Conservation (phyloP, 2,329 filamentous ascomycete species). For the Stemphylium lycopersici region DNA sequence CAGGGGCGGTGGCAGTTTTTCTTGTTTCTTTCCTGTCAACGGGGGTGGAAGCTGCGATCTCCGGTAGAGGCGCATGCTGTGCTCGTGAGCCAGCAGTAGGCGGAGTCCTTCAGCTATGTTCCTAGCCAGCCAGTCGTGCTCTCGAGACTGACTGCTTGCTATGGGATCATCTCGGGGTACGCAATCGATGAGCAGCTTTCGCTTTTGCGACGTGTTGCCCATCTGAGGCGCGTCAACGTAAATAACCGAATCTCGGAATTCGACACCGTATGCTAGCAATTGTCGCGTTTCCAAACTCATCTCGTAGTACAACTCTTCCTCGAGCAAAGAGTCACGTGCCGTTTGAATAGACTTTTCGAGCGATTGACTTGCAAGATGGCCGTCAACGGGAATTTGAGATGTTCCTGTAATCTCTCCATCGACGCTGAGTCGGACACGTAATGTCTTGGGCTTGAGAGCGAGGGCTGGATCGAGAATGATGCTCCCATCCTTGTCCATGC, state of each 20-base stretch:
- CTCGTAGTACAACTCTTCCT: constrained; percentile 90
- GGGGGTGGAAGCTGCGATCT: constrained; percentile 70
- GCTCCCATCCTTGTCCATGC: constrained; percentile 74
- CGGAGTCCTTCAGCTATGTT: constrained; percentile 71
- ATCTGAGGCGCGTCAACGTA: constrained; percentile 34
- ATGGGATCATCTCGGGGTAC: constrained; percentile 62
- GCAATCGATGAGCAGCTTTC: constrained; percentile 70
- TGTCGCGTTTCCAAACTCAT: constrained; percentile 79
- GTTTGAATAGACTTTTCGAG: constrained; percentile 74
- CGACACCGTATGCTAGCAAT: constrained; percentile 73
- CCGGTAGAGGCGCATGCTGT: constrained; percentile 74
- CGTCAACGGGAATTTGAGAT: constrained; percentile 48
- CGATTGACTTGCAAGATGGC: constrained; percentile 55
- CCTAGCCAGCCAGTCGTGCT: constrained; percentile 63
- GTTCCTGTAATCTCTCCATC: constrained; percentile 64
- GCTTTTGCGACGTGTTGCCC: constrained; percentile 53
- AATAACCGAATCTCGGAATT: constrained; percentile 59
- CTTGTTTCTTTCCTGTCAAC: constrained; percentile 57
- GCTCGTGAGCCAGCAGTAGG: constrained; percentile 78
- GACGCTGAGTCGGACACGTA: constrained; percentile 71
- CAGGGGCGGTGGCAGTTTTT: constrained; percentile 61
- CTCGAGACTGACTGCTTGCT: constrained; percentile 23
- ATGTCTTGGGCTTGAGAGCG: constrained; percentile 60
- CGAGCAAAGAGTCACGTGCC: constrained; percentile 78
- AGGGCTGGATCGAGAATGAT: constrained; percentile 74